A percentile compares a stretch with the other conserved stretches of the same genome.
Evolutionary conservation across 208 protist species (phyloP).

Genomic region (Acanthamoeba quina): DNA sequence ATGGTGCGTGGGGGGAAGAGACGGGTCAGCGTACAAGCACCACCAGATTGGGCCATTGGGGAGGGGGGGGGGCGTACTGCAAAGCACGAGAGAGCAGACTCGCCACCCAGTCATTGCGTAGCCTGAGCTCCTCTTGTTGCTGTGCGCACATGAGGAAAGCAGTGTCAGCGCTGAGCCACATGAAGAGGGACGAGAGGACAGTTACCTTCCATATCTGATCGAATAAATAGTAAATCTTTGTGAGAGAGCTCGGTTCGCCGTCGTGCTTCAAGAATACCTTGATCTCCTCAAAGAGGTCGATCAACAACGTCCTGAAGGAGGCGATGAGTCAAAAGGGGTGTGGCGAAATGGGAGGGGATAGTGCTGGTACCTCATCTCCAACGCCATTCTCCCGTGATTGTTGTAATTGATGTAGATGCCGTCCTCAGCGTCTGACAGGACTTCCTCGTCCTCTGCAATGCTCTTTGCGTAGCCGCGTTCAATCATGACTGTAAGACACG

Average conservation of each 20-base stretch:
- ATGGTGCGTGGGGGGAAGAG: background rate
- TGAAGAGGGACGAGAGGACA: background rate
- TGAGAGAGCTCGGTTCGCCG: background rate
- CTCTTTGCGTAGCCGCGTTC: too few relatives aligned
- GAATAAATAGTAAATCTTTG: constrained; percentile 25
- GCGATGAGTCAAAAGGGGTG: background rate
- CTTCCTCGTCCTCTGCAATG: background rate
- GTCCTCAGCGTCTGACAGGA: background rate
- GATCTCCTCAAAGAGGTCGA: constrained; percentile 41
- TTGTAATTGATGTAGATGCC: background rate
- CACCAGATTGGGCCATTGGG: background rate
- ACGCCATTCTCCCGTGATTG: background rate
- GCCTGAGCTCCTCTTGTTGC: constrained; percentile 33
- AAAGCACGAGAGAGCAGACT: constrained; percentile 25
- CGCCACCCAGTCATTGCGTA: constrained; percentile 14
- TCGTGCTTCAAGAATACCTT: constrained; percentile 44
- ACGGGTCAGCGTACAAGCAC: background rate
- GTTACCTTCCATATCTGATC: constrained; percentile 23
- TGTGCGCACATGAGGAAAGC: background rate
- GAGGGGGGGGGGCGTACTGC: background rate
- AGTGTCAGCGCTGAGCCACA: too few relatives aligned
- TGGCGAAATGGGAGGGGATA: background rate
- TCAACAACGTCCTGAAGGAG: background rate
- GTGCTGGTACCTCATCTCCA: background rate
- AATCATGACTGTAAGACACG: background rate